Evolutionary conservation across 306 rosid genomes (phyloP), one percentile per base, ranked within the genome.

Genomic region (Casuarina cunninghamiana): DNA sequence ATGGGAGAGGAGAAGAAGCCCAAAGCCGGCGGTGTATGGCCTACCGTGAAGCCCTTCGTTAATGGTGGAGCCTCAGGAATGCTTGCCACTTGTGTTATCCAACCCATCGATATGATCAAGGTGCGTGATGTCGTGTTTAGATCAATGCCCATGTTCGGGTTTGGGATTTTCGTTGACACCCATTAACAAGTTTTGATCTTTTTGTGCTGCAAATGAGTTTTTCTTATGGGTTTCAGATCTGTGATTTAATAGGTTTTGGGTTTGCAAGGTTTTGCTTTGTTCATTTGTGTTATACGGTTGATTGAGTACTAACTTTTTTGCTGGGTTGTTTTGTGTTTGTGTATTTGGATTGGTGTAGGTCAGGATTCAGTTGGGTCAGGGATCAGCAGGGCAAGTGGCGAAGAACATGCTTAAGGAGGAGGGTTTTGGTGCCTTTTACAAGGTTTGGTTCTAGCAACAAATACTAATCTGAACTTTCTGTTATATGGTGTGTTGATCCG

Each of bases 41-140:
- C 96, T 19, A 79, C 98, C 42, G 76, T 93, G 66, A 96, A 96
- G 83, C 99, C 99, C 46, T 96, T 96, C 79, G 84, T 91, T 79
- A 96, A 96, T 89, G 99, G 99, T 10, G 99, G 99, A 43, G 68
- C 87, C 60, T 93, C 99, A 44, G 99, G 99, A 62, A 93, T 96
- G 99, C 99, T 96, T 69, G 98, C 99, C 17, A 96, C 99, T 43
- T 93, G 98, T 77, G 97, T 96, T 49, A 93, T 96, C 74, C 99
- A 96, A 50, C 99, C 99, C 80, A 74, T 96, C 60, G 99, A 96
- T 69, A 96, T 96, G 98, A 83, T 96, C 87, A 96, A 96, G 99
- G 99, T 93, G 48, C n/a, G 4, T 81, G 66, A 72, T 68, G 0
- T 19, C 0, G 37, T 12, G 10, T 57, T 26, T 66, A 42, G 50